Evolutionary conservation across 345 rosid species (phyloP), one percentile per base, ranked within the genome.

Genomic region (Combretum micranthum): DNA sequence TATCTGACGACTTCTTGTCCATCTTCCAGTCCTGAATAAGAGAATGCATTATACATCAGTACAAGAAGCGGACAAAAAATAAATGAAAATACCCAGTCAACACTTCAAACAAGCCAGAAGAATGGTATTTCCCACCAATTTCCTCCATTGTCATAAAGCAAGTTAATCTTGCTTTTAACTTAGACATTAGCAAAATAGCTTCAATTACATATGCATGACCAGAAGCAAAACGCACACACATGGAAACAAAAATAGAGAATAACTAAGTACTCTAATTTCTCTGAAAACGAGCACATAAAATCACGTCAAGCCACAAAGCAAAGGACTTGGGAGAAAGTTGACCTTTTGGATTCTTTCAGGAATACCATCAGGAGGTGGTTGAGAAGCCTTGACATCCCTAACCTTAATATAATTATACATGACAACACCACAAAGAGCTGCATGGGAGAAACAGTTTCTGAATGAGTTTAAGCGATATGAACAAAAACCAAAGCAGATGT

Each of bases 341-440:
- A 92, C 96, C 98, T 84, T 84, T 21, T 70, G 42, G n/a, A 83
- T 64, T 77, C 97, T 82, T 18, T 92, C 96, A 0, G 88, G 82
- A 60, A 80, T 65, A 70, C 69, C 65, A 45, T 89, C 96, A 6
- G 80, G 44, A 18, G 50, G 75, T 42, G 77, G 52, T 60, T 87
- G 96, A 66, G 92, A 65, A 0, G 90, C 86, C 63, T 82, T 82
- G 3, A 74, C 84, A 69, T 92, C 98, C 73, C 64, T 84, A 25
- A 86, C 83, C 77, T 84, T 92, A 62, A 88, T 68, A 78, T 85
- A 89, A 64, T 89, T 87, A 79, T 89, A 93, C 88, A 93, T 89
- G 52, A 89, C 94, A 50, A 87, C 99, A 6, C 99, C 99, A 59
- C 96, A 82, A 8, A 93, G 81, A 20, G 97, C 99, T 93, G 84